Base-by-base conservation (phyloP, 1,139 yeast species). In the Meyerozyma carpophila region DNA sequence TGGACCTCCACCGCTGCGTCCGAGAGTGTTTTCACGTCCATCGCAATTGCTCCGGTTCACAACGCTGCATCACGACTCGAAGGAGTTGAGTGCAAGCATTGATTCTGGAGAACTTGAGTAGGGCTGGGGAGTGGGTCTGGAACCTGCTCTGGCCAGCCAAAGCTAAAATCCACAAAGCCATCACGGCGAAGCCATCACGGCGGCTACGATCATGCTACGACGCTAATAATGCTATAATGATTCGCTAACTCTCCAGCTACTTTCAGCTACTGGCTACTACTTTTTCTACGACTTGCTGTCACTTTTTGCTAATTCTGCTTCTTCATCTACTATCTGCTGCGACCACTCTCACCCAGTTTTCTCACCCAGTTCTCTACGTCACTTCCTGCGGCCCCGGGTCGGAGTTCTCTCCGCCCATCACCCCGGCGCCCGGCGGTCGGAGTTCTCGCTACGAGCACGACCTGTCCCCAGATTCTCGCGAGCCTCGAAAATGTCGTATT, bases 81-180 rank as follows among this genome's bases (percentile, higher is more conserved):
- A 47, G 20, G 57, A 55, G 18, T 44, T 62, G 34, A 61, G 67
- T 45, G 51, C 54, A 18, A 63, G 67, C 40, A 58, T 63, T 37
- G 68, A 64, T 45, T 57, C 59, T 8, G 54, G 50, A 36, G 49
- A 43, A 37, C 50, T 47, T 39, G 44, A 34, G 37, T 34, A 31
- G 20, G 4, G 8, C 24, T 21, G 34, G 18, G 18, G 18, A 16
- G 10, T 5, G 8, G 10, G 34, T 13, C 34, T 31, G 34, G 34
- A 31, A 31, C 34, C 34, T 11, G 8, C 13, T 28, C 24, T 16
- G 18, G 18, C 18, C n/a, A n/a, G n/a, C 18, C 18, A 3, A 16
- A 16, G 2, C 3, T 16, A 2, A 16, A 16, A 16, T 16, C 3
- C 18, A 3, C 24, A 21, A 21, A 9, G 29, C 29, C 29, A 27